Evolutionary conservation across 1,139 yeast species (phyloP).

Genomic region (Petasospora fabianii): DNA sequence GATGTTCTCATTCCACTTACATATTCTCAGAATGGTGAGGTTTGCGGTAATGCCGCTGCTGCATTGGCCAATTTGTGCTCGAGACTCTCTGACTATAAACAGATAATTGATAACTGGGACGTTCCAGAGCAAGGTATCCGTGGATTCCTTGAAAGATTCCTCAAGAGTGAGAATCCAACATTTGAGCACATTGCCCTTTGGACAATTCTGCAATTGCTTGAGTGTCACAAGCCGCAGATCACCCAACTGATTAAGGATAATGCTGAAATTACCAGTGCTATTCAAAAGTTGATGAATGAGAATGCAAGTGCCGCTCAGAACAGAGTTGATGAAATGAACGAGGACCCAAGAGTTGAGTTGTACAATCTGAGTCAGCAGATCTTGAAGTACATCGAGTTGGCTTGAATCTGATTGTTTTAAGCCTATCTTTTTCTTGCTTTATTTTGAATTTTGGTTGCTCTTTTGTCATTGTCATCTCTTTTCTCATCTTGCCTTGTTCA

Average conservation of each 20-base stretch:
- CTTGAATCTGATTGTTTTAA: no score
- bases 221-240: constrained; percentile 75
- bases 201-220: constrained; percentile 92
- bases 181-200: constrained; percentile 97
- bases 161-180: constrained; percentile 86
- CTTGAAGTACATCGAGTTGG: constrained; percentile 39
- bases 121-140: constrained; percentile 81
- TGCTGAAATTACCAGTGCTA: constrained; percentile 53
- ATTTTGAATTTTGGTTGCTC: not conserved
- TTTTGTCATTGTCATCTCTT: not conserved
- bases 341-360: constrained; percentile 67
- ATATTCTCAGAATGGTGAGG: constrained; percentile 84
- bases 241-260: constrained; percentile 59
- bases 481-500: no score
- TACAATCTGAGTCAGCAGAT: constrained; percentile 80
- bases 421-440: not conserved
- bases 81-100: constrained; percentile 73
- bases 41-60: constrained; percentile 97
- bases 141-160: constrained; percentile 77
- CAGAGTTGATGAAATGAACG: constrained; percentile 32
- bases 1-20: constrained; percentile 92
- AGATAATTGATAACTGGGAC: constrained; percentile 76
- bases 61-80: constrained; percentile 95
- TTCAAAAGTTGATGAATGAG: constrained; percentile 45
- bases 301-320: constrained; percentile 33